Conservation (phyloP, 169 alveolate genomes). For the Plasmodium yoelii region DNA sequence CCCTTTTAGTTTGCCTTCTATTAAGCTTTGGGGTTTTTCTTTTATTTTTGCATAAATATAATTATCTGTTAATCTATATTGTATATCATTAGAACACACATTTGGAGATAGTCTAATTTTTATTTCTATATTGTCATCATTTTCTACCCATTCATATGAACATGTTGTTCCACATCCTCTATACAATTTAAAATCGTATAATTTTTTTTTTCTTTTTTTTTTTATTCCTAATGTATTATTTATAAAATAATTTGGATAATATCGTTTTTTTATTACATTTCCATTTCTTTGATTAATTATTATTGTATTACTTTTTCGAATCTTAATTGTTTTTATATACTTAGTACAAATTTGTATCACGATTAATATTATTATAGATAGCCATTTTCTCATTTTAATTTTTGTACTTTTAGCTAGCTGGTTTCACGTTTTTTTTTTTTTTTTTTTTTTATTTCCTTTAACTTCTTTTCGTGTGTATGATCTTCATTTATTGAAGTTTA, state of each 20-base stretch:
- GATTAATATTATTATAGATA: background rate
- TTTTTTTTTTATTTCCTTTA: too few species aligned
- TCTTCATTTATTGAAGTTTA: too few species aligned
- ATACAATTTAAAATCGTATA: background rate
- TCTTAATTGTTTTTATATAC: background rate
- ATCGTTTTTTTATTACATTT: background rate
- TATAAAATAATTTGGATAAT: constrained; percentile 8
- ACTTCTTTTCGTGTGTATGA: too few species aligned
- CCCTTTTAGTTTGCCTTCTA: constrained; percentile 73
- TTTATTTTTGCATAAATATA: constrained; percentile 53
- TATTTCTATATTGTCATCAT: constrained; percentile 52
- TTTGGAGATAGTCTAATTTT: constrained; percentile 48
- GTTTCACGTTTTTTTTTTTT: too few species aligned
- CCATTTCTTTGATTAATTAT: background rate
- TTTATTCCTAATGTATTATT: background rate
- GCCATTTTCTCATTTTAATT: constrained; percentile 20
- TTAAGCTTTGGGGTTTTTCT: constrained; percentile 50
- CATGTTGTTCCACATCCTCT: constrained; percentile 64
- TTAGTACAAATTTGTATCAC: background rate
- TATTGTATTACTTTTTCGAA: background rate
- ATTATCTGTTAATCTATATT: constrained; percentile 30
- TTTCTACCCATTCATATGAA: constrained; percentile 69
- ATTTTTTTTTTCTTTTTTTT: constrained; percentile 7
- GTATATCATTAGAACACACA: constrained; percentile 42
- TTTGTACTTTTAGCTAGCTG: too few species aligned